Conservation (phyloP, 495 filamentous ascomycete genomes). For the Aspergillus mulundensis region DNA sequence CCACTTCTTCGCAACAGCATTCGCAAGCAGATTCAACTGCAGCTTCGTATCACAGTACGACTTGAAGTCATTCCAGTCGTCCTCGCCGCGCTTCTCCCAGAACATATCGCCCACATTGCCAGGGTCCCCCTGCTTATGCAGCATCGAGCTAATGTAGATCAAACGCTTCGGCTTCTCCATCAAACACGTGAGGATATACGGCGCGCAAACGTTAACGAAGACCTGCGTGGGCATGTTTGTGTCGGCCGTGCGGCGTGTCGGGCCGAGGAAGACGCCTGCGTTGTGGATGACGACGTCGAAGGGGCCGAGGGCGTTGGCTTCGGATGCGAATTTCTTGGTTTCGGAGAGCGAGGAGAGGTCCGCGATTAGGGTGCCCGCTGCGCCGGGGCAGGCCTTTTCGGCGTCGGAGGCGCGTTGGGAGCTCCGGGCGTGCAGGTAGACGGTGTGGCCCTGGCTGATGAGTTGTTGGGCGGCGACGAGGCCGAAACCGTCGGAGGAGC, state of each 20-base stretch:
- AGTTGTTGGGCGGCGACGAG: conserved; percentile 16
- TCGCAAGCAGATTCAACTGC: conserved; percentile 19
- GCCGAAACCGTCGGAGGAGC: conserved; percentile 19
- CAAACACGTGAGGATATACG: conserved; percentile 20
- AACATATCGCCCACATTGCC: conserved; percentile 18
- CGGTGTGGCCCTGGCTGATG: conserved; percentile 14
- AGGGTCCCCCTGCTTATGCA: conserved; percentile 14
- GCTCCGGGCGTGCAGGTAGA: conserved; percentile 22
- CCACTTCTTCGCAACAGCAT: conserved; percentile 16
- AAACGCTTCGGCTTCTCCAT: conserved; percentile 17
- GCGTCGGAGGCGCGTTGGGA: conserved; percentile 14
- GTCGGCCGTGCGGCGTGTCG: conserved; percentile 16
- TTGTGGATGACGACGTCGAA: conserved; percentile 22
- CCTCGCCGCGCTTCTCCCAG: conserved; percentile 18
- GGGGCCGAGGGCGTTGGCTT: conserved; percentile 20
- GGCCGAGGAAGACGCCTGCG: conserved; percentile 16
- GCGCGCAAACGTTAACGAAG: conserved; percentile 20
- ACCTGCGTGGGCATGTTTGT: conserved; percentile 13
- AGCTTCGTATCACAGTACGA: conserved; percentile 24
- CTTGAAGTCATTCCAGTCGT: conserved; percentile 17
- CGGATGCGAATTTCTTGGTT: conserved; percentile 15
- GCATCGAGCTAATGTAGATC: conserved; percentile 14
- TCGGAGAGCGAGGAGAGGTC: conserved; percentile 17
- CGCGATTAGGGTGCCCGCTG: conserved; percentile 19
- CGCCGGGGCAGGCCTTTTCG: conserved; percentile 19